phyloP scores from a whole-genome alignment of 2,329 filamentous ascomycete species.

The Talaromyces sp. region DNA sequence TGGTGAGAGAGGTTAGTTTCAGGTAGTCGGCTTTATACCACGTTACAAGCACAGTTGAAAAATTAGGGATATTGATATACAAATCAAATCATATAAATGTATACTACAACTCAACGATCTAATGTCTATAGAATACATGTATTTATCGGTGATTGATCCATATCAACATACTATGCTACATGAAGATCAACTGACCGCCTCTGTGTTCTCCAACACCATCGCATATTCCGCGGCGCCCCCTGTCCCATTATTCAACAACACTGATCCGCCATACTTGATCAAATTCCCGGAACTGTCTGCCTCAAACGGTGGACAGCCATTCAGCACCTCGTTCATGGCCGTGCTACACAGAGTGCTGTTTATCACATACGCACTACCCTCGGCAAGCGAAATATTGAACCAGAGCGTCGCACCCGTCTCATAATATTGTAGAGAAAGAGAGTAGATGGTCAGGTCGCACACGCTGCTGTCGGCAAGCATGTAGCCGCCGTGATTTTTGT shows the following conservation, averaged over 20 bases:
- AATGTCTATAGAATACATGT: not conserved
- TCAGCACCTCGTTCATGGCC: not conserved
- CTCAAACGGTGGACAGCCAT: not conserved
- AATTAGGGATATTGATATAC: not conserved
- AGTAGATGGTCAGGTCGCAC: not conserved
- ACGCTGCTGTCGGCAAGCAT: not conserved
- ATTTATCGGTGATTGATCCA: not conserved
- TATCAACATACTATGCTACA: not conserved
- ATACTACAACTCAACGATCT: not conserved
- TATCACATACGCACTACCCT: not conserved
- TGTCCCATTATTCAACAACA: not conserved
- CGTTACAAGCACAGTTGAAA: not conserved
- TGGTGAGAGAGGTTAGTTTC: not conserved
- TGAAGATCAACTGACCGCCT: not conserved
- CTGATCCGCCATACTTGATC: not conserved
- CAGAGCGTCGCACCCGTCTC: not conserved
- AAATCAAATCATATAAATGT: not conserved
- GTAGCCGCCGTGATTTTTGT: not conserved
- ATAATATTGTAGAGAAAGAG: not conserved
- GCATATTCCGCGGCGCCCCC: not conserved
- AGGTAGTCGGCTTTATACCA: not conserved
- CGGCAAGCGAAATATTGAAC: not conserved
- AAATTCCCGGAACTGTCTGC: not conserved
- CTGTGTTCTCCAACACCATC: not conserved
- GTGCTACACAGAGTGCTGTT: slow-evolving; percentile 1